Percentiles rank a stretch among this genome's conserved stretches.
phyloP scores from a whole-genome alignment of 1,284 basidiomycete genomes.

The Polyporus tsugae region DNA sequence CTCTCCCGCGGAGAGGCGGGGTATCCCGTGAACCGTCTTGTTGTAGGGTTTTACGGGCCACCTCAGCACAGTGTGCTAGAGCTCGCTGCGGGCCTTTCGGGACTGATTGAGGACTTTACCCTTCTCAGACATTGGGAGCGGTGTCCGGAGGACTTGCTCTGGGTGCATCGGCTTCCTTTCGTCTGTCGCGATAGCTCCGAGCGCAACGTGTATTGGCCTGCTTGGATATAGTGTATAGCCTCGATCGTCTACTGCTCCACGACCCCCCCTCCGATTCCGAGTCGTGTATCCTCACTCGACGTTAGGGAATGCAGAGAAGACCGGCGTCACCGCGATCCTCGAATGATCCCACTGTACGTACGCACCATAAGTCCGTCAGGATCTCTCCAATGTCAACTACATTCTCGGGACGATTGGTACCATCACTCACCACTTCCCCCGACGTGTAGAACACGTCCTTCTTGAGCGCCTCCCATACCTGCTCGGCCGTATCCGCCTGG shows the following conservation, averaged over 20 bases:
- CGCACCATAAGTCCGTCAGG: no score
- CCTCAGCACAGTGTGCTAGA: background rate
- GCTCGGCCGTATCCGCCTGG: constrained; percentile 18
- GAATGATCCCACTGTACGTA: constrained; percentile 16
- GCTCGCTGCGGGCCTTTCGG: background rate
- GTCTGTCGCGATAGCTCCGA: background rate
- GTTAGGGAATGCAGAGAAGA: background rate
- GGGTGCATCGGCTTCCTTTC: background rate
- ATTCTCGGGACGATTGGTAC: no score
- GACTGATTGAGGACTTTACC: background rate
- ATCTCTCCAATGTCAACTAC: no score
- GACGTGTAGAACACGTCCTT: constrained; percentile 23
- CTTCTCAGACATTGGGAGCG: background rate
- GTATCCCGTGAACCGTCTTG: background rate
- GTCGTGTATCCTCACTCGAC: constrained; percentile 4
- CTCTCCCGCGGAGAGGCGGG: background rate
- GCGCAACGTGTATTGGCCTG: background rate
- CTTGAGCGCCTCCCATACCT: constrained; percentile 17
- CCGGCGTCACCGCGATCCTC: constrained; percentile 11
- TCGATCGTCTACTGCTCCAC: background rate
- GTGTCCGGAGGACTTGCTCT: background rate
- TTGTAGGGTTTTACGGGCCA: background rate
- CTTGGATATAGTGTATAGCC: background rate
- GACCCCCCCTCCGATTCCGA: background rate
- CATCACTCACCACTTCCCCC: constrained; percentile 15